Percentiles rank a stretch among this genome's conserved stretches.
Conservation (phyloP, 495 filamentous ascomycete species). For the Aspergillus heteromorphus region DNA sequence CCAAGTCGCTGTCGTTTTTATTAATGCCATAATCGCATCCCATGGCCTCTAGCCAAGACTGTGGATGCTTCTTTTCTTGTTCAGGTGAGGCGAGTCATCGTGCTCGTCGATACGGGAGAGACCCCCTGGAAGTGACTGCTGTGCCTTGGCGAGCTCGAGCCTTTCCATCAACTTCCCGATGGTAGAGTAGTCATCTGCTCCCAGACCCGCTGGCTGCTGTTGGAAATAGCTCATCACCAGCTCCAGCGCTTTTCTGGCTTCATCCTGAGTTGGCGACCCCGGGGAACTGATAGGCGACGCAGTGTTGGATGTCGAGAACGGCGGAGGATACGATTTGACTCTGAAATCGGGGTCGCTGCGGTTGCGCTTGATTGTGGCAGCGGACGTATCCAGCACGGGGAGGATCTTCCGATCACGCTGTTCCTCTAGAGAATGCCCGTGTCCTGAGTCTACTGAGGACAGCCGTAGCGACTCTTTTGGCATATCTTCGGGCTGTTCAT, state of each 20-base stretch:
- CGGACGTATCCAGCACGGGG: slow-evolving; percentile 19
- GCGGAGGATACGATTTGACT: slow-evolving; percentile 41
- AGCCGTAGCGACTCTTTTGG: slow-evolving; percentile 52
- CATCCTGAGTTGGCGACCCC: slow-evolving; percentile 79
- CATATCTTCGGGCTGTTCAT: slow-evolving; percentile 59
- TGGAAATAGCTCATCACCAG: slow-evolving; percentile 81
- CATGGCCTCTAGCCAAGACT: slow-evolving; percentile 26
- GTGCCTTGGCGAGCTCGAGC: slow-evolving; percentile 61
- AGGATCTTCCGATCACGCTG: slow-evolving; percentile 14
- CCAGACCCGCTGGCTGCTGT: slow-evolving; percentile 60
- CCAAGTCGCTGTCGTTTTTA: not conserved
- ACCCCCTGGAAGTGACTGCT: slow-evolving; percentile 58
- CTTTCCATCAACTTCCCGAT: slow-evolving; percentile 86
- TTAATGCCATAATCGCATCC: too few species aligned
- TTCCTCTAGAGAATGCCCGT: slow-evolving; percentile 68
- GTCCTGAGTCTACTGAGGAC: slow-evolving; percentile 54
- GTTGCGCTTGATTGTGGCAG: slow-evolving; percentile 38
- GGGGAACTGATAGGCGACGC: slow-evolving; percentile 37
- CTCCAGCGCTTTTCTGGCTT: slow-evolving; percentile 80
- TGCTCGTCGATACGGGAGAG: slow-evolving; percentile 60
- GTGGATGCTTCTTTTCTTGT: slow-evolving; percentile 53
- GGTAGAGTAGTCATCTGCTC: slow-evolving; percentile 74
- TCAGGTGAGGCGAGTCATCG: slow-evolving; percentile 31
- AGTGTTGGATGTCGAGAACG: slow-evolving; percentile 31
- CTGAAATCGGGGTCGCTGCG: slow-evolving; percentile 43